Evolutionary conservation across 345 rosid genomes (phyloP), one percentile per base, ranked within the genome.

Genomic region (Boechera divaricarpa): DNA sequence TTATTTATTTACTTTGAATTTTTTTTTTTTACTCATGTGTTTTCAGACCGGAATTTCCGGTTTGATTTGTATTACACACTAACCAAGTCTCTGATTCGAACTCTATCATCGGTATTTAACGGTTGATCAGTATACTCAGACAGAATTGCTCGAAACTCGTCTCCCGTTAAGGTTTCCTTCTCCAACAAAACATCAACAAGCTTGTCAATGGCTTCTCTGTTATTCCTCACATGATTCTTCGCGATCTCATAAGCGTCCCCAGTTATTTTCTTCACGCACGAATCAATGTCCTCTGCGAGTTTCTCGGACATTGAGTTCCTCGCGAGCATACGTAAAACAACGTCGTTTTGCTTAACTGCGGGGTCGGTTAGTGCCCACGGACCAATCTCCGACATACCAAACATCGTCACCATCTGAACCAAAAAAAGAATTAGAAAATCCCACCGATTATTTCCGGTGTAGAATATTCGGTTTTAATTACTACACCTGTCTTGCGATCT

Each of bases 371-470:
- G 41, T 2, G 86, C 61, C 97, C 91, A 86, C 0, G 92, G 96
- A 12, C 97, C 96, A 11, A 88, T 85, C 52, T 87, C 90, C 0
- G 93, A 90, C 96, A 90, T 89, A 24, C 95, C 95, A 72, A 80
- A 88, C 83, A 61, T 88, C 5, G 91, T 91, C 53, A 91, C 97
- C 93, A 88, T 91, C 91, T 88, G 82, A 41, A 57, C 65, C 42
- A 51, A 49, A n/a, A 24, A 4, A 49, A 58, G 0, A 28, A 63
- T 70, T 18, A 70, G 47, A 58, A 6, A 45, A 16, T 32, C 4
- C 2, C 10, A 13, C 36, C 10, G 18, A 33, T 57, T 58, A 28
- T 1, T 10, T 48, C 28, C 16, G 45, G 68, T 28, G 58, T 24
- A 35, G 6, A 48, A 2, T 49, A 13, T 44, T 32, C 38, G 7